phyloP scores from a whole-genome alignment of 495 filamentous ascomycete species.

The Lophiotrema nucula region DNA sequence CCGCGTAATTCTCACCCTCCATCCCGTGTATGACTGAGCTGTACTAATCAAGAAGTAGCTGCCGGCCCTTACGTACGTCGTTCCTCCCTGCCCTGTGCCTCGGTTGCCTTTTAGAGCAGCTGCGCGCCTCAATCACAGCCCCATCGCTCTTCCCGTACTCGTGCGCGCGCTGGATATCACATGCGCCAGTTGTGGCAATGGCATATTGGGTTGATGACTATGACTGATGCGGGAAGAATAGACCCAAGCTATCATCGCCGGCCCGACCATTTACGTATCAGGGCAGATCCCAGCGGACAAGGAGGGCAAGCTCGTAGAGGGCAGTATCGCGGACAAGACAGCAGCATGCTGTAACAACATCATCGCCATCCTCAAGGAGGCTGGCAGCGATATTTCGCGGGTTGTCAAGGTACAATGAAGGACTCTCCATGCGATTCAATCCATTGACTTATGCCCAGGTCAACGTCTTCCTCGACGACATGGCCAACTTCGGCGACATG shows the following conservation, averaged over 20 bases:
- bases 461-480: slow-evolving; percentile 78
- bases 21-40: background rate
- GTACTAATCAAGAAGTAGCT: slow-evolving; percentile 34
- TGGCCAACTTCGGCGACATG: slow-evolving; percentile 82
- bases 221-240: slow-evolving; percentile 44
- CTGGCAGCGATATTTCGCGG: slow-evolving; percentile 70
- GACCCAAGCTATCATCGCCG: slow-evolving; percentile 87
- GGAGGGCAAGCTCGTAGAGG: slow-evolving; percentile 69
- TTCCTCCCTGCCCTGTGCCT: background rate
- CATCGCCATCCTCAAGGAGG: slow-evolving; percentile 70
- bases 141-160: background rate
- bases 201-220: background rate
- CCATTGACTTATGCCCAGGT: slow-evolving; percentile 12
- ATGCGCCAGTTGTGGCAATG: background rate
- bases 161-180: background rate
- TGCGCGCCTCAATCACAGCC: background rate
- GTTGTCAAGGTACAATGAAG: slow-evolving; percentile 67
- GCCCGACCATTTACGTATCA: slow-evolving; percentile 82
- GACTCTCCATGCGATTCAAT: background rate
- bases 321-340: slow-evolving; percentile 75
- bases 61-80: slow-evolving; percentile 58
- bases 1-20: slow-evolving; percentile 32
- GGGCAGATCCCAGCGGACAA: slow-evolving; percentile 86
- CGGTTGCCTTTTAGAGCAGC: background rate
- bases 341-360: slow-evolving; percentile 73